Base-by-base conservation (phyloP, 176 grass and related monocot genomes). In the Oryza glaberrima region DNA sequence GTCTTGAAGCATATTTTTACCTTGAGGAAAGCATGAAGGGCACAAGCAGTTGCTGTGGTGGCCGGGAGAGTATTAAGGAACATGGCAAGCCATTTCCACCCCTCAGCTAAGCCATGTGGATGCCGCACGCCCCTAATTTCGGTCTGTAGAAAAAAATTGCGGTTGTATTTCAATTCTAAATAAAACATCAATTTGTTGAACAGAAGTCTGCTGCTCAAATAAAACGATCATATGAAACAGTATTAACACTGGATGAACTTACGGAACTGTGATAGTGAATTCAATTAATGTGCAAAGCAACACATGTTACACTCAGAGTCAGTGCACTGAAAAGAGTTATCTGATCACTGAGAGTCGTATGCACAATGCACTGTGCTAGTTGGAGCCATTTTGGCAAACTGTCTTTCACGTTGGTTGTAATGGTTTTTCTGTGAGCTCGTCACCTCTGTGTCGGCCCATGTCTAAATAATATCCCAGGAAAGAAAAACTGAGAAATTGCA, bases 21-120 rank as follows among this genome's bases (percentile, higher is more conserved):
- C 95, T 90, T 94, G 30, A 95, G 88, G 83, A 98, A 98, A 60
- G 91, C 87, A 72, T 95, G 91, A 82, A 98, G 88, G 16, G 96
- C 96, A 80, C 26, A 84, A 35, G 91, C 93, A 38, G 88, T 98
- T 47, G 87, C 76, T 88, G 88, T 87, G 36, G 86, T 92, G 69
- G 83, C 91, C 69, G 96, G 93, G 15, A 98, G 91, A 80, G 81
- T 20, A 75, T 98, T 98, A 47, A 95, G 87, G 70, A 91, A 95
- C 89, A 84, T 86, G 0, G 89, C 93, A 54, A 98, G 91, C 96
- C 96, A 98, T 76, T 69, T 90, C 96, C 93, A 98, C 72, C 91
- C 93, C 77, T 95, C 89, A 11, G 88, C 84, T 88, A 98, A 88
- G 65, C 96, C 96, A 72, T 95, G 88, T 36, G 93, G 89, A 91